Conservation (phyloP, 2,329 filamentous ascomycete species). For the Cryphonectria naterciae region DNA sequence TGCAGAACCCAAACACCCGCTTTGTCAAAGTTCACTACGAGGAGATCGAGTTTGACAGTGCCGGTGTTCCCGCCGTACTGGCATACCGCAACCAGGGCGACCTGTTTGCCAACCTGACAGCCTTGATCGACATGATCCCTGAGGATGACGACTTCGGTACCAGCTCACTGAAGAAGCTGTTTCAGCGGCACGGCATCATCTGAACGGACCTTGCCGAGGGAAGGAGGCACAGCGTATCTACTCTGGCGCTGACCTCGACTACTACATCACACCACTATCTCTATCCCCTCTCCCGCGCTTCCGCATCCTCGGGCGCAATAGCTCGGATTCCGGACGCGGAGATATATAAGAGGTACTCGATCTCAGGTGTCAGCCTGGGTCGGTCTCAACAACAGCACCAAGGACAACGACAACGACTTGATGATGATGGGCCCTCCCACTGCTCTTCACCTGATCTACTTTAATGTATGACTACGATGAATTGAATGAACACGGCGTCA, state of each 20-base stretch:
- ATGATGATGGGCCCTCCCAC: neutral
- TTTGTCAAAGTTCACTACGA: constrained; percentile 92
- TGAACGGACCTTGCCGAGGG: constrained; percentile 35
- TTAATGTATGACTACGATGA: neutral
- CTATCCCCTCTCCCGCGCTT: neutral
- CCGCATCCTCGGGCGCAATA: neutral
- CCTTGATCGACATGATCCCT: constrained; percentile 84
- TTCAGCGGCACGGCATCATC: constrained; percentile 58
- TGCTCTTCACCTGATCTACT: neutral
- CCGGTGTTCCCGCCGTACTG: constrained; percentile 83
- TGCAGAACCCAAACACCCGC: constrained; percentile 70
- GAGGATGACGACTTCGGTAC: constrained; percentile 64
- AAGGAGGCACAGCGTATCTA: neutral
- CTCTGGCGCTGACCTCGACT: constrained; percentile 15
- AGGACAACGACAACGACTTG: neutral
- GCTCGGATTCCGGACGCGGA: neutral
- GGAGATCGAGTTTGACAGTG: constrained; percentile 92
- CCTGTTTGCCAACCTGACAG: constrained; percentile 86
- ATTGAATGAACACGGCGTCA: neutral
- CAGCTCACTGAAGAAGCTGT: constrained; percentile 55
- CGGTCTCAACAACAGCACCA: neutral
- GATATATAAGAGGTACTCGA: neutral
- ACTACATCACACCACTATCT: neutral
- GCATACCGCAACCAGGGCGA: constrained; percentile 88
- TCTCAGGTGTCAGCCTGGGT: neutral